phyloP scores from a whole-genome alignment of 2,329 filamentous ascomycete genomes.

The Metarhizium rileyi region DNA sequence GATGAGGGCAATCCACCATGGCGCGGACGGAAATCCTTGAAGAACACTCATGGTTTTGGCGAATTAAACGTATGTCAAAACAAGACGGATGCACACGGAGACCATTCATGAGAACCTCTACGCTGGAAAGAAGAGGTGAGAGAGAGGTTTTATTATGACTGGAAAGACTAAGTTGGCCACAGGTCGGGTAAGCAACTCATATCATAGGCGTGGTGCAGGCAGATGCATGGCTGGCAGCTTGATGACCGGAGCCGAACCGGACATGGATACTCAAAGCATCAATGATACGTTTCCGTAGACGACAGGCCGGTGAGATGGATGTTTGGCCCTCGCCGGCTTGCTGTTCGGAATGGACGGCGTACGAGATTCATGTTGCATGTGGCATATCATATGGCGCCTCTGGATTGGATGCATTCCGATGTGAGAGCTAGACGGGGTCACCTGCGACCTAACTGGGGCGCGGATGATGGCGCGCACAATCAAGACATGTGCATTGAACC shows the following conservation, averaged over 20 bases:
- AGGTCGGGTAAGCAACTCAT: background rate
- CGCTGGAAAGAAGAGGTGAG: background rate
- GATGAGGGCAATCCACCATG: background rate
- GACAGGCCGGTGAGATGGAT: background rate
- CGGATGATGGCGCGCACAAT: background rate
- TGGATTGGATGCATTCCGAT: constrained; percentile 6
- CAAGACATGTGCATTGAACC: background rate
- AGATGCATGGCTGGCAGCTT: background rate
- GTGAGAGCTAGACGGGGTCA: background rate
- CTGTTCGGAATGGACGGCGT: background rate
- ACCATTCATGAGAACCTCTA: too few species aligned
- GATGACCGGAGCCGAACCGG: too few species aligned
- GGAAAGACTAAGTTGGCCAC: background rate
- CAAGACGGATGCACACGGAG: too few species aligned
- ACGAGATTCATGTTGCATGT: constrained; percentile 7
- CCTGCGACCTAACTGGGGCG: background rate
- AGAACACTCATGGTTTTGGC: background rate
- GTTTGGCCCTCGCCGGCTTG: background rate
- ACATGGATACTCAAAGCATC: too few species aligned
- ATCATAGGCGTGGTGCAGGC: background rate
- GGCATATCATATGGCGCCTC: constrained; percentile 2
- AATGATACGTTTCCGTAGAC: too few species aligned
- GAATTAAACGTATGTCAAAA: background rate
- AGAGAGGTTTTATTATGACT: background rate
- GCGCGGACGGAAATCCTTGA: background rate